Percentiles rank a stretch among this genome's conserved stretches.
These are phyloP conservation scores for Pythium volutum DNA, from an alignment of 352 stramenopile species.

Conservation along the genomic window DNA sequence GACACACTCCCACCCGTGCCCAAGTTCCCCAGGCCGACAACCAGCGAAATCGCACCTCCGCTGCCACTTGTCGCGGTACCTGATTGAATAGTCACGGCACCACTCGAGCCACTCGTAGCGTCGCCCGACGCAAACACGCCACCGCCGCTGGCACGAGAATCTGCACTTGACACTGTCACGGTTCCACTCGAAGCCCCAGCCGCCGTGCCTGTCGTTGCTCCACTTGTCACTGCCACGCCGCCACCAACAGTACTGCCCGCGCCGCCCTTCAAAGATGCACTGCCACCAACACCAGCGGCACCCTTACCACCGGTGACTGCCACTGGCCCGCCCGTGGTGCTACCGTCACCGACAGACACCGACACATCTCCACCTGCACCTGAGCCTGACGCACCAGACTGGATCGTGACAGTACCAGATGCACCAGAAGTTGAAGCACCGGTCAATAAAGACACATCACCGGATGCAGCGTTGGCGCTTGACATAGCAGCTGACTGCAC, in stretches of 20 bases:
- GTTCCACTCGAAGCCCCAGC: constrained; percentile 10
- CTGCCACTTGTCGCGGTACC: constrained; percentile 12
- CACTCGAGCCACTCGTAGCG: constrained; percentile 13
- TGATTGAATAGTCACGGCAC: constrained; percentile 18
- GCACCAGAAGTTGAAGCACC: constrained; percentile 12
- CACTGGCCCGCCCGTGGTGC: constrained; percentile 11
- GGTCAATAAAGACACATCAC: constrained; percentile 6
- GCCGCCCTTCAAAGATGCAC: not conserved
- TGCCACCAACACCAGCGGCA: not conserved
- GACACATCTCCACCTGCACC: constrained; percentile 9
- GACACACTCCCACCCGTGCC: constrained; percentile 38
- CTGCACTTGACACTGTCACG: constrained; percentile 15
- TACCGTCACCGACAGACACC: constrained; percentile 13
- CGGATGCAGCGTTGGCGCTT: not conserved
- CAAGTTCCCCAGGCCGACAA: constrained; percentile 15
- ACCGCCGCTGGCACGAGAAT: constrained; percentile 7
- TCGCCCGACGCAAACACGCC: constrained; percentile 17
- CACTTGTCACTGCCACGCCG: constrained; percentile 4
- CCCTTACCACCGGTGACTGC: constrained; percentile 8
- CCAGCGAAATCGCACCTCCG: constrained; percentile 22
- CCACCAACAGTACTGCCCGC: constrained; percentile 11
- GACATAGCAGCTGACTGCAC: constrained; percentile 1
- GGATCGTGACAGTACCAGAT: constrained; percentile 10
- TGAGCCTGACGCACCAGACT: constrained; percentile 1
- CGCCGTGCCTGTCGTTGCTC: not conserved